Percentiles rank a stretch among this genome's conserved stretches.
phyloP scores from a whole-genome alignment of 306 rosid species.

The Trifolium pratense region DNA sequence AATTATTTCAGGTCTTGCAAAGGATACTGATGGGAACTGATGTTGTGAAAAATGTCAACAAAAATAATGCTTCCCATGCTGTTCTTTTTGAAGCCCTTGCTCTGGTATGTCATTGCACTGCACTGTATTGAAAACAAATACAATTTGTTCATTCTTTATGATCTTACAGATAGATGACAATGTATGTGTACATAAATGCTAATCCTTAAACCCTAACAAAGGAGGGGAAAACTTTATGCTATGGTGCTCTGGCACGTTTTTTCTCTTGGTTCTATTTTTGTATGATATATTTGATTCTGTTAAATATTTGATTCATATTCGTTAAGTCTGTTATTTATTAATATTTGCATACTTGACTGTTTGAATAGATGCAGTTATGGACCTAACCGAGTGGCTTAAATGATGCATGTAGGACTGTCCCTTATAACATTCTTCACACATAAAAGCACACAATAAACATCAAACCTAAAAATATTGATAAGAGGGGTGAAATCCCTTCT shows the following conservation, averaged over 20 bases:
- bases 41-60: constrained; percentile 99
- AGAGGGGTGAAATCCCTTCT: constrained; percentile 13
- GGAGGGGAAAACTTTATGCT: neutral
- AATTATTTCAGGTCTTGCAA: constrained; percentile 86
- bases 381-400: constrained; percentile 25
- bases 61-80: constrained; percentile 98
- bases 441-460: neutral
- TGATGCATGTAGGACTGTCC: constrained; percentile 1
- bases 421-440: constrained; percentile 24
- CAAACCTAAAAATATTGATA: neutral
- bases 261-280: constrained; percentile 12
- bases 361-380: no score
- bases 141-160: constrained; percentile 18
- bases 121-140: constrained; percentile 8
- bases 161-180: constrained; percentile 17
- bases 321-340: neutral
- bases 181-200: constrained; percentile 19
- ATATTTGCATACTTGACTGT: no score
- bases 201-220: constrained; percentile 20
- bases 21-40: constrained; percentile 98
- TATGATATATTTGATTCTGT: constrained; percentile 10
- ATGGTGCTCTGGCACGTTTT: constrained; percentile 14
- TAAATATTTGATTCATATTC: constrained; percentile 1
- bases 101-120: constrained; percentile 65
- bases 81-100: constrained; percentile 99